Evolutionary conservation across 306 rosid species (phyloP).

Genomic region (Cucumis hystrix): DNA sequence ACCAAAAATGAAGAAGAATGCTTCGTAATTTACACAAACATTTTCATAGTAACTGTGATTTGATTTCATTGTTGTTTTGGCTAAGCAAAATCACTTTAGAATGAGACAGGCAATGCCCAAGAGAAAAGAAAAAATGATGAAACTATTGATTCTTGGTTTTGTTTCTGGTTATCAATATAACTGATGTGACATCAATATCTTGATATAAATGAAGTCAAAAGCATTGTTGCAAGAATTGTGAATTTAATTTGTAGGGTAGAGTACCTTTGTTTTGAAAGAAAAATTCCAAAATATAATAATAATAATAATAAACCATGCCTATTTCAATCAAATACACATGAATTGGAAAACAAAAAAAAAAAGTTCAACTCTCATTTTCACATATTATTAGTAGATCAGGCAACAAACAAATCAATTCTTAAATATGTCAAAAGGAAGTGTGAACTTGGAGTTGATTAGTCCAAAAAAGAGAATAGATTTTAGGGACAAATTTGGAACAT

Average conservation of each 20-base stretch:
- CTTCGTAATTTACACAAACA: conserved; percentile 27
- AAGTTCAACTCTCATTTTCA: background rate
- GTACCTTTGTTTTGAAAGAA: background rate
- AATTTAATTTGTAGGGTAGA: background rate
- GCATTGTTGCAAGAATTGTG: background rate
- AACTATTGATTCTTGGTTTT: background rate
- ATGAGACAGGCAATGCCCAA: conserved; percentile 1
- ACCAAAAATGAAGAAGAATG: conserved; percentile 7
- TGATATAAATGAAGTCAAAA: background rate
- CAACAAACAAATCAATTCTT: background rate
- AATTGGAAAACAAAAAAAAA: too few species aligned
- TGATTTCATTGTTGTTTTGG: background rate
- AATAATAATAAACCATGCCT: background rate
- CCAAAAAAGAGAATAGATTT: background rate
- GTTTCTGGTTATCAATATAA: background rate
- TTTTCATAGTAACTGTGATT: background rate
- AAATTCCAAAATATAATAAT: background rate
- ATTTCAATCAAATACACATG: background rate
- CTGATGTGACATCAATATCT: background rate
- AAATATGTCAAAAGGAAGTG: background rate
- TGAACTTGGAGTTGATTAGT: background rate
- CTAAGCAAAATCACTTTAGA: background rate
- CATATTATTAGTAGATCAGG: background rate
- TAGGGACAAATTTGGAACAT: background rate
- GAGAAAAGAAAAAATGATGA: background rate